These are phyloP conservation scores for Aureobasidium zeae DNA, from an alignment of 2,329 filamentous ascomycete genomes.

Conservation along the genomic window DNA sequence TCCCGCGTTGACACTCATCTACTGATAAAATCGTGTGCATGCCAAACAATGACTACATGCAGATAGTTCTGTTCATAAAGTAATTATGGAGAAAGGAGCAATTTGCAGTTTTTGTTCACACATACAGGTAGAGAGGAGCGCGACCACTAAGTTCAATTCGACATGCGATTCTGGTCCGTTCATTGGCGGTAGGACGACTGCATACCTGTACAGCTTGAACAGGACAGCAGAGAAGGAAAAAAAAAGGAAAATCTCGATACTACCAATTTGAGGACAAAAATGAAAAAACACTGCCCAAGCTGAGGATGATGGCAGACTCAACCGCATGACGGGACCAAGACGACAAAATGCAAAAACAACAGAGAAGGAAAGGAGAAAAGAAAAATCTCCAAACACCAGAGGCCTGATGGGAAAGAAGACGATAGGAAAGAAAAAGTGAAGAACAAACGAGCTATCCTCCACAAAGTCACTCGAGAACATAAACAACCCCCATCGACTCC, in stretches of 20 bases:
- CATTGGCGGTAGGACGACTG: too few relatives aligned
- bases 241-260: background rate
- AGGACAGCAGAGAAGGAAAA: too few relatives aligned
- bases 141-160: too few relatives aligned
- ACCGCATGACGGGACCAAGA: conserved; percentile 1
- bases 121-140: too few relatives aligned
- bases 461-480: background rate
- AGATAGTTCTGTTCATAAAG: too few relatives aligned
- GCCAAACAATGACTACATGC: too few relatives aligned
- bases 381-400: conserved; percentile 3
- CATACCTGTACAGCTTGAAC: too few relatives aligned
- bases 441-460: background rate
- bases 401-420: conserved; percentile 2
- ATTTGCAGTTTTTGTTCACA: too few relatives aligned
- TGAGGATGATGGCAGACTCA: conserved; percentile 2
- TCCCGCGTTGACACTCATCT: background rate
- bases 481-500: background rate
- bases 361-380: conserved; percentile 2
- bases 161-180: too few relatives aligned
- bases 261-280: conserved; percentile 4
- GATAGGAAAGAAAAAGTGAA: background rate
- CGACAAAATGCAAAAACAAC: conserved; percentile 5
- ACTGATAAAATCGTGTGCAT: too few relatives aligned
- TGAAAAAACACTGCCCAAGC: background rate
- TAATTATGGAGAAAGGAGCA: too few relatives aligned